phyloP scores from a whole-genome alignment of 164 flowering plant species.

The Magnolia officinalis region DNA sequence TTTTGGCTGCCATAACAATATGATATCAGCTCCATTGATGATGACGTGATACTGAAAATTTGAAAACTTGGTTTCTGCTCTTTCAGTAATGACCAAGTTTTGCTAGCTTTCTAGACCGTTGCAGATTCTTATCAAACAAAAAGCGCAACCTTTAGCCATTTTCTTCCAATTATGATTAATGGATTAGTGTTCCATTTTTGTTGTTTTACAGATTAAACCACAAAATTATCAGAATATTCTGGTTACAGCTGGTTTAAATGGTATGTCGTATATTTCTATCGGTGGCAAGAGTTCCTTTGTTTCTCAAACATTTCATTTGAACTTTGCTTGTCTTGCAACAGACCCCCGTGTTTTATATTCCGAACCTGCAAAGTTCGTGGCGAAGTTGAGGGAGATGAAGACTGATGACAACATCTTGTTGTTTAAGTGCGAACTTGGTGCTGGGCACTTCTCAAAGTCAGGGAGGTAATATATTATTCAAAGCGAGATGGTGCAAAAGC shows the following conservation, averaged over 20 bases:
- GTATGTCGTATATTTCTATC: constrained; percentile 32
- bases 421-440: constrained; percentile 35
- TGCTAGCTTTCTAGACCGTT: no score
- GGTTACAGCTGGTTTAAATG: constrained; percentile 84
- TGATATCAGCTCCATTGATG: no score
- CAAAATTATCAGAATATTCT: constrained; percentile 84
- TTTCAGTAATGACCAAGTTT: no score
- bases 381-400: constrained; percentile 80
- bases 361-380: constrained; percentile 94
- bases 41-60: no score
- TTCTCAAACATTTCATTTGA: constrained; percentile 9
- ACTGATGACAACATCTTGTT: constrained; percentile 61
- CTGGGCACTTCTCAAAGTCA: constrained; percentile 25
- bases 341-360: constrained; percentile 92
- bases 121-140: no score
- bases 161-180: no score
- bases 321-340: constrained; percentile 22
- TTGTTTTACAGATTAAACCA: constrained; percentile 52
- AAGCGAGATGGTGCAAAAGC: no score
- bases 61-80: no score
- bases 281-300: background rate
- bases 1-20: no score
- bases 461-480: constrained; percentile 14
- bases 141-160: no score
- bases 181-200: background rate